A percentile compares a stretch with the other conserved stretches of the same genome.
Evolutionary conservation across 306 rosid species (phyloP).

Genomic region (Cotoneaster glaucophyllus): DNA sequence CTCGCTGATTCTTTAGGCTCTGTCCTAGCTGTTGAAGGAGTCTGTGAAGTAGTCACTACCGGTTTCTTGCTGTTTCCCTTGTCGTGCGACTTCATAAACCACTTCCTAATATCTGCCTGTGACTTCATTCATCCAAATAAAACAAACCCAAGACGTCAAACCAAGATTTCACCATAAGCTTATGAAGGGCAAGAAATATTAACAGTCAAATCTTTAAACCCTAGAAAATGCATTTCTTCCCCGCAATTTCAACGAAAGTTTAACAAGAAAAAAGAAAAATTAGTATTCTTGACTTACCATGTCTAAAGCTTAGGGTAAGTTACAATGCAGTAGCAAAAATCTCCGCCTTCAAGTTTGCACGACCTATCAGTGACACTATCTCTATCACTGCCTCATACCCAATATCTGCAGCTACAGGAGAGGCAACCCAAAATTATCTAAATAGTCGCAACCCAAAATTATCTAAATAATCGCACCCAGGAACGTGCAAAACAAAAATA

Average conservation of each 20-base stretch:
- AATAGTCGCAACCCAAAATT: too few relatives aligned
- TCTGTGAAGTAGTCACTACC: background rate
- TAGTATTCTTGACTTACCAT: background rate
- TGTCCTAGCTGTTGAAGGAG: conserved; percentile 33
- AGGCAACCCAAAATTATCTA: too few relatives aligned
- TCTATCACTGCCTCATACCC: too few relatives aligned
- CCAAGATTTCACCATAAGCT: background rate
- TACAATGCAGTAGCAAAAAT: background rate
- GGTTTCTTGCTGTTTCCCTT: conserved; percentile 41
- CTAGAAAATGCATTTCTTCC: background rate
- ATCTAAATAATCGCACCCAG: too few relatives aligned
- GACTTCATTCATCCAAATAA: background rate
- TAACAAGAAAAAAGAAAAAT: background rate
- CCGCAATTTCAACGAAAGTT: too few relatives aligned
- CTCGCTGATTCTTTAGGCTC: conserved; percentile 43
- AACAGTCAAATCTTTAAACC: background rate
- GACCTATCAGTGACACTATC: background rate
- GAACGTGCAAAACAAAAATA: too few relatives aligned
- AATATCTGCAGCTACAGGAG: too few relatives aligned
- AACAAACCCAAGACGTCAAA: background rate
- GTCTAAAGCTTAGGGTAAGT: background rate
- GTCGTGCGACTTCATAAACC: conserved; percentile 94
- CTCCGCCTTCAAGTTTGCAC: too few relatives aligned
- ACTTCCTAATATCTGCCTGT: conserved; percentile 75
- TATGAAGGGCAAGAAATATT: background rate